A percentile compares a stretch with the other conserved stretches of the same genome.
Conservation (phyloP, 345 rosid genomes). For the Firmiana major region DNA sequence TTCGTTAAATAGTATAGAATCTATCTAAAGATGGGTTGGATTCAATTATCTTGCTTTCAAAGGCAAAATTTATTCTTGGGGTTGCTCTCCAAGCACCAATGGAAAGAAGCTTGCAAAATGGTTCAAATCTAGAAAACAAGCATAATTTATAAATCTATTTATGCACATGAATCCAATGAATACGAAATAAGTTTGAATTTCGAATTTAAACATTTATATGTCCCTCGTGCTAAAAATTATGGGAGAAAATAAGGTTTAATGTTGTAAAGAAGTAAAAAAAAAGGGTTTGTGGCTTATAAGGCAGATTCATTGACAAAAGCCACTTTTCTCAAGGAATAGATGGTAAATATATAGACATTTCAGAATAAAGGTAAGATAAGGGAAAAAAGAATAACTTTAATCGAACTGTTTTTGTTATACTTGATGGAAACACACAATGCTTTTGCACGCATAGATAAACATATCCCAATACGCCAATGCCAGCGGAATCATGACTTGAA, state of each 20-base stretch:
- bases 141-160: no score
- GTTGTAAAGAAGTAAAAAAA: not conserved
- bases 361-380: not conserved
- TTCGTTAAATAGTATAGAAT: no score
- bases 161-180: not conserved
- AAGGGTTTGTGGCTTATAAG: not conserved
- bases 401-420: constrained; percentile 26
- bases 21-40: not conserved
- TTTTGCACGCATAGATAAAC: constrained; percentile 24
- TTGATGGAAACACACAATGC: constrained; percentile 31
- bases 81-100: not conserved
- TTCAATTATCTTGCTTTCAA: not conserved
- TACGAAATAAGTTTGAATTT: no score
- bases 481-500: constrained; percentile 22
- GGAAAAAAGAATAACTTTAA: constrained; percentile 15
- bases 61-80: not conserved
- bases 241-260: no score
- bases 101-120: not conserved
- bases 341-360: constrained; percentile 12
- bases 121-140: no score
- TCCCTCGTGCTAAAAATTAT: not conserved
- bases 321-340: not conserved
- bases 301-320: not conserved
- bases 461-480: constrained; percentile 22
- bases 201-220: no score